Evolutionary conservation across 192 early-diverging fungal genomes (phyloP), one percentile per base, ranked within the genome.

Genomic region (Coemansia sp.): DNA sequence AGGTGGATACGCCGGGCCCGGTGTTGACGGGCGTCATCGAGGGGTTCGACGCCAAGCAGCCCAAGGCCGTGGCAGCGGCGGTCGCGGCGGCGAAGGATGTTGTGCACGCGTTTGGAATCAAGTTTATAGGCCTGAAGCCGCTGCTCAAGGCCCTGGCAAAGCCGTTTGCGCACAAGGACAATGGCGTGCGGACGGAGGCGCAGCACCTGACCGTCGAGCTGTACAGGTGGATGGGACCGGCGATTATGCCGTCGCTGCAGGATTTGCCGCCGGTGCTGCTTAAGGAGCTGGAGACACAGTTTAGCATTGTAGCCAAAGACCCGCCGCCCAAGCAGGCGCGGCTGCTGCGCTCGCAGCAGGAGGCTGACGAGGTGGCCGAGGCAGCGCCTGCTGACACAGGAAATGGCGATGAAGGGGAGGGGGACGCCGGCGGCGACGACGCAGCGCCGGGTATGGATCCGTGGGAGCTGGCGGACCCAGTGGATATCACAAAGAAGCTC

Each of bases 221-320:
- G 53, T 98, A 94, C 64, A 84, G 90, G 38, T 99, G 94, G 93
- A 84, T 99, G 50, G 89, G 93, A 19, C 81, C 84, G 33, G 94
- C 93, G 1, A 83, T 98, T 27, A 77, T 84, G 51, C 79, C 85
- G 18, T 91, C 86, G 49, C 67, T 99, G 32, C 81, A 81, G 25
- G 91, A 97, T 7, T 66, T 99, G 62, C 95, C 97, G 55, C 96
- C 98, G 0, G 93, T 99, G 3, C 92, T 97, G 67, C 67, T 89
- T 14, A 97, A 97, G 71, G 97, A 99, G 47, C 77, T 99, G 6
- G 83, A 92, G 56, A 85, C 93, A 32, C 87, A 84, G 40, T 99
- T 98, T 71, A 84, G 85, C 19, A 82, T 82, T 27, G 56, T 90
- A 29, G 86, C 90, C 0, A 60, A 60, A 2, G 88, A 83, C 16